phyloP scores from a whole-genome alignment of 2,329 filamentous ascomycete genomes.

The Pyrenophora teres region DNA sequence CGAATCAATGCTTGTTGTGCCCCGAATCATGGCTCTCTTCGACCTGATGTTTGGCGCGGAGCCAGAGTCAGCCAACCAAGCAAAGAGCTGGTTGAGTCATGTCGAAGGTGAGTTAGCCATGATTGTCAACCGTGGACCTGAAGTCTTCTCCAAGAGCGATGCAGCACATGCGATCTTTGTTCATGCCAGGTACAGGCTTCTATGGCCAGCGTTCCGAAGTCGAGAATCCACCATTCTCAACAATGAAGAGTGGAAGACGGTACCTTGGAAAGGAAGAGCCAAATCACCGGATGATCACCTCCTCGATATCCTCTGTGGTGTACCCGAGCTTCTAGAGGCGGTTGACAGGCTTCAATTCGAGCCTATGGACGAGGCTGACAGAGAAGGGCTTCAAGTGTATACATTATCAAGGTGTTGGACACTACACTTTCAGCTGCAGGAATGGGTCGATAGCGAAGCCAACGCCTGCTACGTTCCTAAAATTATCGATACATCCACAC shows the following conservation, averaged over 20 bases:
- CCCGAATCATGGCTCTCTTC: slow-evolving; percentile 30
- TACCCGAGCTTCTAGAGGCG: slow-evolving; percentile 40
- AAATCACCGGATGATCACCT: slow-evolving; percentile 44
- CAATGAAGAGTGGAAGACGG: slow-evolving; percentile 40
- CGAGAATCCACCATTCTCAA: slow-evolving; percentile 39
- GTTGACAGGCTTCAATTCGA: slow-evolving; percentile 27
- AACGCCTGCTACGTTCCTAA: slow-evolving; percentile 20
- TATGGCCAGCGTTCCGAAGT: slow-evolving; percentile 43
- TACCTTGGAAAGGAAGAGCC: slow-evolving; percentile 40
- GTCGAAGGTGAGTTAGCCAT: slow-evolving; percentile 34
- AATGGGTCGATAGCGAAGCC: slow-evolving; percentile 22
- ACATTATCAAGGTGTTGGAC: slow-evolving; percentile 23
- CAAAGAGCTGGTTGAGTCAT: slow-evolving; percentile 37
- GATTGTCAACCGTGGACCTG: slow-evolving; percentile 26
- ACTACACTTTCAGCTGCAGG: slow-evolving; percentile 24
- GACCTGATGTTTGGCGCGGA: slow-evolving; percentile 40
- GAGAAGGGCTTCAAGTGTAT: slow-evolving; percentile 10
- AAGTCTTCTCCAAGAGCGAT: slow-evolving; percentile 19
- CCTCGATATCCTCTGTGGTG: slow-evolving; percentile 38
- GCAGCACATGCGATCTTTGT: slow-evolving; percentile 29
- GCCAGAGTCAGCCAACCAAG: slow-evolving; percentile 22
- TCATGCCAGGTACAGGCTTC: slow-evolving; percentile 27
- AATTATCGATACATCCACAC: slow-evolving; percentile 9
- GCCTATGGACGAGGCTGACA: neutral
- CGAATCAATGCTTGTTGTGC: slow-evolving; percentile 34